Conservation (phyloP, 345 rosid genomes). For the Hirschfeldia incana region DNA sequence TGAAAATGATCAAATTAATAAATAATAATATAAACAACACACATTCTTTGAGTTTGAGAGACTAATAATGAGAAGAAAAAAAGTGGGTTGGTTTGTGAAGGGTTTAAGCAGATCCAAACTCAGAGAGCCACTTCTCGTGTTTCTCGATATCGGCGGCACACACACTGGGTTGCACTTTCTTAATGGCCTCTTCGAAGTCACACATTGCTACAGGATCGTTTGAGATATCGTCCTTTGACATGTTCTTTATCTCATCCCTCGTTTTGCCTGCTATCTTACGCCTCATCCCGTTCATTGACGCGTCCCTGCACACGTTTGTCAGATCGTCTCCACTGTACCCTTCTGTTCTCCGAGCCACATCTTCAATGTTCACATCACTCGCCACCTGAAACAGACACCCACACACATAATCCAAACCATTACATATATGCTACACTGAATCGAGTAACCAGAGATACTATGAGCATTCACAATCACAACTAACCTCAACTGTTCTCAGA, state of each 20-base stretch:
- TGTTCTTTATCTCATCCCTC: conserved; percentile 95
- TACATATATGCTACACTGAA: neutral
- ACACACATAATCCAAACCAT: neutral
- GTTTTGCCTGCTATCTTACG: conserved; percentile 99
- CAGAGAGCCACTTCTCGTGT: conserved; percentile 96
- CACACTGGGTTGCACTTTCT: conserved; percentile 93
- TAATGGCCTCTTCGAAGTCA: conserved; percentile 96
- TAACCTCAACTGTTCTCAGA: conserved; percentile 95
- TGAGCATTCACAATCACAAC: conserved; percentile 5
- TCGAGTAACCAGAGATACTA: neutral
- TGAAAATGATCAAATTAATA: neutral
- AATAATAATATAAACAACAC: conserved; percentile 26
- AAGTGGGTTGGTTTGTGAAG: neutral
- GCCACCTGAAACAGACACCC: conserved; percentile 62
- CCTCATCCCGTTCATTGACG: conserved; percentile 99
- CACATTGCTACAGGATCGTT: conserved; percentile 99
- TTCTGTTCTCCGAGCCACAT: conserved; percentile 83
- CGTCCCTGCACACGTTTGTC: conserved; percentile 95
- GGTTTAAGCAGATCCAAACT: conserved; percentile 87
- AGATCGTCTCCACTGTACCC: conserved; percentile 99
- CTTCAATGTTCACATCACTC: conserved; percentile 81
- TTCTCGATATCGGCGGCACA: conserved; percentile 88
- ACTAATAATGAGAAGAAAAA: neutral
- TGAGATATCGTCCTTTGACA: conserved; percentile 97
- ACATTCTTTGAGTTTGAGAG: neutral